These are phyloP conservation scores for Suhomyces atakaporum DNA, from an alignment of 1,139 yeast genomes.

Conservation along the genomic window DNA sequence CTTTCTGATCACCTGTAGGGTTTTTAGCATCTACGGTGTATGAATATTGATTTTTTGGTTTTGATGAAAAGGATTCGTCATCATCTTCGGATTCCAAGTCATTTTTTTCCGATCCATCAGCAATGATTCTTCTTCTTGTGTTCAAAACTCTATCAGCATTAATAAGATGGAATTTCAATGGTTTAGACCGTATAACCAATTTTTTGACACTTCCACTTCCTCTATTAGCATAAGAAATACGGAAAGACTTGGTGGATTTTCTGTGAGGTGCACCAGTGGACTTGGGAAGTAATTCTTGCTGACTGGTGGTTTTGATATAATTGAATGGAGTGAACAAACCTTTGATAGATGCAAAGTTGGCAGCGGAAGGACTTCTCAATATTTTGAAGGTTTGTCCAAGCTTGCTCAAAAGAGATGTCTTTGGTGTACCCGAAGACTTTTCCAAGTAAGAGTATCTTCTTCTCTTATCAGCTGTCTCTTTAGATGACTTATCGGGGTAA, in stretches of 20 bases:
- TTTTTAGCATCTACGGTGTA: constrained; percentile 15
- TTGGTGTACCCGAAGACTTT: constrained; percentile 14
- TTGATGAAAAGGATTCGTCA: constrained; percentile 21
- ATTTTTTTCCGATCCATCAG: constrained; percentile 17
- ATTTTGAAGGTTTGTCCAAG: constrained; percentile 43
- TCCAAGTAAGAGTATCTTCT: constrained; percentile 23
- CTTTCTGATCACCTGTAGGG: constrained; percentile 4
- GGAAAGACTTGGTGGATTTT: constrained; percentile 11
- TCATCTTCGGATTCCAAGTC: constrained; percentile 24
- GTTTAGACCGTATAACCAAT: constrained; percentile 44
- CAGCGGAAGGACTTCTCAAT: constrained; percentile 24
- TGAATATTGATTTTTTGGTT: constrained; percentile 16
- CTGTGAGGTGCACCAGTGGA: constrained; percentile 1
- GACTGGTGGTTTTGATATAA: constrained; percentile 19
- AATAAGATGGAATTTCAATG: constrained; percentile 44
- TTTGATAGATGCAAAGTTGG: constrained; percentile 20
- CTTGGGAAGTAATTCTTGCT: constrained; percentile 4
- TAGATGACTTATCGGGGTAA: constrained; percentile 20
- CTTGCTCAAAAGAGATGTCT: constrained; percentile 34
- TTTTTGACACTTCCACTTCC: constrained; percentile 29
- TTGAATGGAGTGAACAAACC: constrained; percentile 30
- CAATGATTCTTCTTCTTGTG: constrained; percentile 33
- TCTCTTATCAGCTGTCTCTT: constrained; percentile 20
- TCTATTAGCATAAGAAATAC: constrained; percentile 14
- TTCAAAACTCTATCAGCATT: constrained; percentile 46